phyloP scores from a whole-genome alignment of 495 filamentous ascomycete genomes.

The Daldinia bambusicola region DNA sequence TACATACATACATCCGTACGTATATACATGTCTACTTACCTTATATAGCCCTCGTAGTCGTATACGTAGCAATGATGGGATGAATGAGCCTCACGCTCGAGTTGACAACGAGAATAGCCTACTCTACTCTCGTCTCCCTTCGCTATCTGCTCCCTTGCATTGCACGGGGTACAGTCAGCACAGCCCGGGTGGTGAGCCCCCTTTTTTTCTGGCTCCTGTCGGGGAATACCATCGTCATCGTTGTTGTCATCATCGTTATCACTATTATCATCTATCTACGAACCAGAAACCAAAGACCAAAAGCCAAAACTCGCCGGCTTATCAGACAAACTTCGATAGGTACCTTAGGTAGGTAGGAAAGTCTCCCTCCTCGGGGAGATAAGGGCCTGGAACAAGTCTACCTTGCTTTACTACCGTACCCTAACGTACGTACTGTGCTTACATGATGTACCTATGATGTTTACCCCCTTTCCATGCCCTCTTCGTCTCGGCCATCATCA shows the following conservation, averaged over 20 bases:
- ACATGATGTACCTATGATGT: too few species aligned
- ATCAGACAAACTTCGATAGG: too few species aligned
- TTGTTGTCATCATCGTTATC: not conserved
- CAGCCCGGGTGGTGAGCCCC: not conserved
- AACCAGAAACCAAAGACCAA: too few species aligned
- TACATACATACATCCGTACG: not conserved
- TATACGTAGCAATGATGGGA: constrained; percentile 2
- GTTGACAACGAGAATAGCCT: not conserved
- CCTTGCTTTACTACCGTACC: not conserved
- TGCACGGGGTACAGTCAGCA: constrained; percentile 2
- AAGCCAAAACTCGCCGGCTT: too few species aligned
- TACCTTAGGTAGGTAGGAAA: too few species aligned
- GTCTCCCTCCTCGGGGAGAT: not conserved
- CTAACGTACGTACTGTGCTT: too few species aligned
- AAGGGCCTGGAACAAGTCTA: too few species aligned
- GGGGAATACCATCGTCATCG: not conserved
- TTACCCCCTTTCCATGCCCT: not conserved
- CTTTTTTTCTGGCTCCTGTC: not conserved
- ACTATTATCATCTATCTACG: too few species aligned
- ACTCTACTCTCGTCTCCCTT: not conserved
- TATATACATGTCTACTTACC: too few species aligned
- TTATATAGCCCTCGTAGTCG: not conserved
- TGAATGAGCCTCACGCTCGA: constrained; percentile 4
- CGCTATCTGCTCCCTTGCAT: not conserved
- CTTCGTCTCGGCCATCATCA: too few species aligned